Evolutionary conservation across 2,329 filamentous ascomycete genomes (phyloP), one percentile per base, ranked within the genome.

Genomic region (Cytospora chrysosperma): DNA sequence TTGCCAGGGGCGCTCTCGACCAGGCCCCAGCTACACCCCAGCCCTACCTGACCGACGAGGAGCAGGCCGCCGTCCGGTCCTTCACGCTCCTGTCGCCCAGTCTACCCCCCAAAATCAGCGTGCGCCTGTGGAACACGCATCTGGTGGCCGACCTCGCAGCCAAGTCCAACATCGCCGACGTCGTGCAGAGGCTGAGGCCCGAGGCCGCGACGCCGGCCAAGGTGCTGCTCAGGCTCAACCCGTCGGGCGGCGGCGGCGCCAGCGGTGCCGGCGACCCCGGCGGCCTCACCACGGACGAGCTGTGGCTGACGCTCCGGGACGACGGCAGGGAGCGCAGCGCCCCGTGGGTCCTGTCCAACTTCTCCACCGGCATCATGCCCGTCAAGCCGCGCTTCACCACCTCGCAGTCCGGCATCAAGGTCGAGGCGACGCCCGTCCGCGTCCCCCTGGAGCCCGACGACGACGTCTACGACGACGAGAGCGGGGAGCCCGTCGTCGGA

Each of bases 51-150:
- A 65, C 65, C 37, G 62, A 65, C 13, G 59, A 63, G 34, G 65
- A 65, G 28, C 24, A 59, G 28, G 66, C 84, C 63, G 81, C 84
- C 68, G 67, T 79, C 4, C 69, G 77, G 57, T 69, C 76, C 17
- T 87, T 84, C 73, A 78, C 82, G 5, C 75, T 87, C 37, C 73
- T 79, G 27, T 79, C 82, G 7, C 75, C 79, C 10, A 75, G 76
- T 13, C 72, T 63, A 7, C 61, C 65, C 21, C 68, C 71, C 3
- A 57, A 57, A 53, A 65, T 71, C 52, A 52, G 58, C 53, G 43
- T 63, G 47, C 60, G 49, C 52, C 55, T 53, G 34, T 69, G 64
- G 65, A 67, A 68, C 67, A 65, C 61, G 47, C 67, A 71, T 34
- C 37, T 69, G 17, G 64, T 73, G 56, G 55, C 51, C 9, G 63